Percentiles rank a stretch among this genome's conserved stretches.
Conservation (phyloP, 2,329 filamentous ascomycete species). For the Periconia macrospinosa region DNA sequence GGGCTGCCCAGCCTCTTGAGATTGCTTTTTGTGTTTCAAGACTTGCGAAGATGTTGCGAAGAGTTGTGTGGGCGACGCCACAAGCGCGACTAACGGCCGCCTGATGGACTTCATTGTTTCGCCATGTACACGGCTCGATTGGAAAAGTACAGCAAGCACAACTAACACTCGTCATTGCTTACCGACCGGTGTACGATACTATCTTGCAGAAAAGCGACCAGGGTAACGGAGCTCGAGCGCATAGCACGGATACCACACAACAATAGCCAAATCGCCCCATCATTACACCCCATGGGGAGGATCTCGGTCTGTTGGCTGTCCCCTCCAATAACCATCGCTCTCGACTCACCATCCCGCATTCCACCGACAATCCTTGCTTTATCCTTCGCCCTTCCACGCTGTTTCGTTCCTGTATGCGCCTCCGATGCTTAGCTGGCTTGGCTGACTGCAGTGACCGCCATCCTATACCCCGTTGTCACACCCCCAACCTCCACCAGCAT, state of each 20-base stretch:
- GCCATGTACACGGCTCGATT: too few species aligned
- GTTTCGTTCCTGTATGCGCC: conserved; percentile 12
- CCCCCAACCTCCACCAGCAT: neutral
- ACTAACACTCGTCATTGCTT: too few species aligned
- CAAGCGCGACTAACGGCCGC: neutral
- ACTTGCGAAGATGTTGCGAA: conserved; percentile 11
- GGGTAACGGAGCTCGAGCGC: conserved; percentile 1
- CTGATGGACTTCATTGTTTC: too few species aligned
- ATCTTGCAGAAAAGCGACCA: neutral
- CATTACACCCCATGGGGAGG: neutral
- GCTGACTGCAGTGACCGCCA: conserved; percentile 9
- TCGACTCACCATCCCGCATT: too few species aligned
- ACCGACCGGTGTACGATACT: too few species aligned
- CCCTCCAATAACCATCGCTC: too few species aligned
- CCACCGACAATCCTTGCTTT: neutral
- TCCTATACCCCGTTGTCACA: too few species aligned
- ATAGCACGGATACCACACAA: neutral
- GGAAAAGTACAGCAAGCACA: too few species aligned
- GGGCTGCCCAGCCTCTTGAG: conserved; percentile 14
- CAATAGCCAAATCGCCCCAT: neutral
- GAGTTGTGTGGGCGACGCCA: conserved; percentile 26
- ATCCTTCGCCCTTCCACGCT: neutral
- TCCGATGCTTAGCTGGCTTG: conserved; percentile 31
- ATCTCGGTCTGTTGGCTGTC: too few species aligned
- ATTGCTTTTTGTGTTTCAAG: conserved; percentile 22